Conservation (phyloP, 75 land plant genomes). For the Pinus albicaulis region DNA sequence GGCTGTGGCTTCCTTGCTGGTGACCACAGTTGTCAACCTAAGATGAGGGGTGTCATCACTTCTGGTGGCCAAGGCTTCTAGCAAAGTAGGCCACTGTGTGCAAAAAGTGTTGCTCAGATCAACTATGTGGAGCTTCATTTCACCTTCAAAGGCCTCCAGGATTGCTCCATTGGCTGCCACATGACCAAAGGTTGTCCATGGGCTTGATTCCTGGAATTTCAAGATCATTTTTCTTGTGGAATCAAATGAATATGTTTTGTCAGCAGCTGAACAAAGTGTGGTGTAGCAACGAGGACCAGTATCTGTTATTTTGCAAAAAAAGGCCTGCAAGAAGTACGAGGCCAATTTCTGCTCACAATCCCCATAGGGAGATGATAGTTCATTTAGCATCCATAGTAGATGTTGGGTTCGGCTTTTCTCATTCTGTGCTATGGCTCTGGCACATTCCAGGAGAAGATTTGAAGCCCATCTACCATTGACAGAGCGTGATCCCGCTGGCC, state of each 20-base stretch:
- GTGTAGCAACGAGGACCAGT: slow-evolving; percentile 65
- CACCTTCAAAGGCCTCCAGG: slow-evolving; percentile 82
- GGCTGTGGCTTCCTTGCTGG: slow-evolving; percentile 19
- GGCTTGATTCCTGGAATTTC: slow-evolving; percentile 89
- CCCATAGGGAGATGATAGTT: slow-evolving; percentile 90
- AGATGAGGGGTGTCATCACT: slow-evolving; percentile 88
- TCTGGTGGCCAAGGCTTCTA: slow-evolving; percentile 92
- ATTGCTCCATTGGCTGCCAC: slow-evolving; percentile 93
- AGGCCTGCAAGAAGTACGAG: slow-evolving; percentile 79
- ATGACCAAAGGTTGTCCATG: slow-evolving; percentile 96
- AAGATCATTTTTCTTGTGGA: slow-evolving; percentile 72
- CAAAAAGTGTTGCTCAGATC: slow-evolving; percentile 87
- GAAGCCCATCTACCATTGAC: slow-evolving; percentile 47
- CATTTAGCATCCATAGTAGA: slow-evolving; percentile 93
- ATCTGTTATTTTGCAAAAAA: slow-evolving; percentile 74
- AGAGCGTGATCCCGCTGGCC: neutral
- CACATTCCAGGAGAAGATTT: slow-evolving; percentile 65
- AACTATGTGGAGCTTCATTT: slow-evolving; percentile 70
- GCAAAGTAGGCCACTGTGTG: slow-evolving; percentile 96
- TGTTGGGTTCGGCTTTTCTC: slow-evolving; percentile 73
- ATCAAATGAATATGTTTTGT: slow-evolving; percentile 67
- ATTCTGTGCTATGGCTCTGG: slow-evolving; percentile 50
- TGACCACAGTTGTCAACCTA: slow-evolving; percentile 65
- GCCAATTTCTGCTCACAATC: slow-evolving; percentile 81
- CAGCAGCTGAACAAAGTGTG: slow-evolving; percentile 62